phyloP scores from a whole-genome alignment of 441 rosid genomes.

The Eruca vesicaria region DNA sequence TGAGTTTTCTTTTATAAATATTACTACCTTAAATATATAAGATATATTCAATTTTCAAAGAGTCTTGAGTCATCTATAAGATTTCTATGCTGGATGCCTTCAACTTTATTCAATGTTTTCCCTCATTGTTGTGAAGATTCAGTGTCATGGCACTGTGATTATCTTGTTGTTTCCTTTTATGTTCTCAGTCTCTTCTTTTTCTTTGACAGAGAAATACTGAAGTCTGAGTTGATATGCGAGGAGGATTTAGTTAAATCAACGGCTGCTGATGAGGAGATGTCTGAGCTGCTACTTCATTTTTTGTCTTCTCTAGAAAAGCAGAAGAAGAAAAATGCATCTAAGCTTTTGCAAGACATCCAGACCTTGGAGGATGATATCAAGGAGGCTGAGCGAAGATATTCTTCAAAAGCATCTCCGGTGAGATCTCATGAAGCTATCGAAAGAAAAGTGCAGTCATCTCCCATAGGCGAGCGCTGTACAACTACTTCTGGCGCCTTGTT shows the following conservation, averaged over 20 bases:
- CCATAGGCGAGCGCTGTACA: slow-evolving; percentile 32
- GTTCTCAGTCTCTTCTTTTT: slow-evolving; percentile 21
- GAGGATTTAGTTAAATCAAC: slow-evolving; percentile 34
- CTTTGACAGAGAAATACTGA: slow-evolving; percentile 66
- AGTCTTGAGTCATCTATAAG: background rate
- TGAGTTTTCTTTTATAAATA: background rate
- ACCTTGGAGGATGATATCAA: slow-evolving; percentile 68
- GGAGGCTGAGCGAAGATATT: slow-evolving; percentile 58
- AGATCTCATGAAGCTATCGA: slow-evolving; percentile 36
- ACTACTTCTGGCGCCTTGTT: slow-evolving; percentile 35
- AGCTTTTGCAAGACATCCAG: slow-evolving; percentile 50
- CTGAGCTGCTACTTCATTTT: slow-evolving; percentile 63
- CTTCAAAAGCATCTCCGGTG: slow-evolving; percentile 33
- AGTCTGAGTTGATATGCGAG: slow-evolving; percentile 54
- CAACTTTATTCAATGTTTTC: background rate
- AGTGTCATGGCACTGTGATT: slow-evolving; percentile 9
- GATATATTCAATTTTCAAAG: background rate
- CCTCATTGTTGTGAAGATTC: no score
- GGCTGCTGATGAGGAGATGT: slow-evolving; percentile 48
- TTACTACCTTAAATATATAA: background rate
- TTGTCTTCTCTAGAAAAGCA: slow-evolving; percentile 50
- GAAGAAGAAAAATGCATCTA: slow-evolving; percentile 56
- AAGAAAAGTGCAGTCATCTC: slow-evolving; percentile 36
- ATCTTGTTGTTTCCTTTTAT: slow-evolving; percentile 13
- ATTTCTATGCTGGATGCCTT: background rate